Evolutionary conservation across 176 grass and related monocot species (phyloP).

Genomic region (Chrysopogon serrulatus): DNA sequence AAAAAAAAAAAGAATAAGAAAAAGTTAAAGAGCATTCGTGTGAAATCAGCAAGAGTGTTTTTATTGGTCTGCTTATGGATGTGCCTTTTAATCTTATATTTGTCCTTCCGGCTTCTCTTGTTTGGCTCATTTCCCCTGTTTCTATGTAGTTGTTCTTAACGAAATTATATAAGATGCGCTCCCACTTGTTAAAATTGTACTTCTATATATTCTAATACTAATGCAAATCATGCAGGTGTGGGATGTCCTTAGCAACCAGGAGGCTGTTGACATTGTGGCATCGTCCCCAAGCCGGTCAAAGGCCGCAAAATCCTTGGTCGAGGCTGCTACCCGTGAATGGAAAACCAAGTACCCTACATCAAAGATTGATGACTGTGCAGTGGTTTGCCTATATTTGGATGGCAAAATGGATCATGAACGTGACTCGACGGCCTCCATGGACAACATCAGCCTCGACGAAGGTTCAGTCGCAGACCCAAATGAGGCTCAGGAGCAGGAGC

Average conservation of each 20-base stretch:
- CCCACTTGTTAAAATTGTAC: neutral
- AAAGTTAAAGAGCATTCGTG: neutral
- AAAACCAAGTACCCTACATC: slow-evolving; percentile 95
- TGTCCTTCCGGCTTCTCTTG: slow-evolving; percentile 17
- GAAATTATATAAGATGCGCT: neutral
- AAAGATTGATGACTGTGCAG: slow-evolving; percentile 80
- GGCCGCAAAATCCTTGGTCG: slow-evolving; percentile 63
- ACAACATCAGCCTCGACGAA: slow-evolving; percentile 46
- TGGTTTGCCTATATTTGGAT: slow-evolving; percentile 82
- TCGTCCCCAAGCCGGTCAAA: slow-evolving; percentile 58
- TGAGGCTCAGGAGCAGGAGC: slow-evolving; percentile 47
- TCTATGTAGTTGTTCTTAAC: neutral
- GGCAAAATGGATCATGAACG: slow-evolving; percentile 57
- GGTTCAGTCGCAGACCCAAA: slow-evolving; percentile 36
- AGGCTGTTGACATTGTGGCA: slow-evolving; percentile 80
- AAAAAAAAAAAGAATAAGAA: neutral
- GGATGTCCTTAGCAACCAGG: slow-evolving; percentile 97
- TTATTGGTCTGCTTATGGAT: slow-evolving; percentile 12
- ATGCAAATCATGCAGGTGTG: slow-evolving; percentile 66
- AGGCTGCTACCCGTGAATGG: slow-evolving; percentile 86
- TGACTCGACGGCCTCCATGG: slow-evolving; percentile 54
- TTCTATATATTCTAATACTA: neutral
- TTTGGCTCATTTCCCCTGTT: neutral
- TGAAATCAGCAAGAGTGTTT: slow-evolving; percentile 21
- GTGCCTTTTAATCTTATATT: neutral